Conservation (phyloP, 2,329 filamentous ascomycete species). For the Talaromyces marneffei region DNA sequence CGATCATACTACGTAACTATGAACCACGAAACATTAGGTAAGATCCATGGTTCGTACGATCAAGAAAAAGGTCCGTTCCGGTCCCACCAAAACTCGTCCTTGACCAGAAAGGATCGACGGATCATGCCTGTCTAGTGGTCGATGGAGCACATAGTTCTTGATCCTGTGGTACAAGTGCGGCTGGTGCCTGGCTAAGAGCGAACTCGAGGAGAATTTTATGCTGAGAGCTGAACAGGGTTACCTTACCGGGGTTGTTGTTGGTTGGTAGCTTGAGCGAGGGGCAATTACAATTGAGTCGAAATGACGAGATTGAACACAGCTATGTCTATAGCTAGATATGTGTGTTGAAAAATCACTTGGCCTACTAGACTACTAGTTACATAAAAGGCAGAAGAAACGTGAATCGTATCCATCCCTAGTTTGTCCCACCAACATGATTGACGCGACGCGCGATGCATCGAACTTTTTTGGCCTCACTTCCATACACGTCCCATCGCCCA, state of each 20-base stretch:
- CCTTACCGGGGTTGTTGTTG: too few relatives aligned
- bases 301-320: too few relatives aligned
- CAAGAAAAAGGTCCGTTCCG: background rate
- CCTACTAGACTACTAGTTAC: too few relatives aligned
- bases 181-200: background rate
- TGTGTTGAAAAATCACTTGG: too few relatives aligned
- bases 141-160: background rate
- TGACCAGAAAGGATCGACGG: background rate
- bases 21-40: background rate
- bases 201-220: background rate
- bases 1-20: background rate
- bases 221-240: too few relatives aligned
- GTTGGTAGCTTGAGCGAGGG: too few relatives aligned
- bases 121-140: background rate
- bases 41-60: background rate
- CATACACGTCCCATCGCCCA: background rate
- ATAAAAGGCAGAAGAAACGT: too few relatives aligned
- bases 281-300: too few relatives aligned
- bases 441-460: background rate
- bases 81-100: background rate
- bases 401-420: background rate
- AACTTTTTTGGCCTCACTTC: background rate
- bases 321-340: too few relatives aligned
- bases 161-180: background rate
- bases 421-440: background rate